Evolutionary conservation across 2,329 filamentous ascomycete genomes (phyloP).

Genomic region (Botrytis hyacinthi): DNA sequence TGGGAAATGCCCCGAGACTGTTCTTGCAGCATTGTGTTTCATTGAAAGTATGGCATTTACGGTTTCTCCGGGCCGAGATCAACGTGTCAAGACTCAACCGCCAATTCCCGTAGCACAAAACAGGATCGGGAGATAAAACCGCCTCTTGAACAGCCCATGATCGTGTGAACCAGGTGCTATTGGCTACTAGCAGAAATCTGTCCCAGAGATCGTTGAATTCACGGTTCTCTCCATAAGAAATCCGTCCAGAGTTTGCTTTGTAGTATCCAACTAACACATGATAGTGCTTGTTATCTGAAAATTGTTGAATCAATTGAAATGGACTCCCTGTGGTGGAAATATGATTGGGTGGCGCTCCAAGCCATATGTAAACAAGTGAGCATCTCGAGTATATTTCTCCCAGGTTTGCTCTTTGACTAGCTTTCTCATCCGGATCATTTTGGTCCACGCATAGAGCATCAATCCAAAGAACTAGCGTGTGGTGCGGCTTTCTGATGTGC

Average conservation of each 20-base stretch:
- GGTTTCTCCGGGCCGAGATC: background rate
- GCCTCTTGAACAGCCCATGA: background rate
- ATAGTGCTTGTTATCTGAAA: background rate
- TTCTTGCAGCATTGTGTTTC: background rate
- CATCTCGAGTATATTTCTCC: background rate
- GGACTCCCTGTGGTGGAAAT: background rate
- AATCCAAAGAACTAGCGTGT: background rate
- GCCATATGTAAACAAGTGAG: background rate
- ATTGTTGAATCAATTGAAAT: background rate
- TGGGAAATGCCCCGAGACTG: background rate
- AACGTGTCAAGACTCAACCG: background rate
- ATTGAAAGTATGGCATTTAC: background rate
- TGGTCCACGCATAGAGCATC: background rate
- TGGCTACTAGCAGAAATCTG: background rate
- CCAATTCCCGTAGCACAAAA: background rate
- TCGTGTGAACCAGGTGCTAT: background rate
- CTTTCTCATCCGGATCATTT: background rate
- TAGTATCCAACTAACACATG: background rate
- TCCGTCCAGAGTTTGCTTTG: background rate
- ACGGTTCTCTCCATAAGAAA: background rate
- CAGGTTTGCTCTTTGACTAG: background rate
- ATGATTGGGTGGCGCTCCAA: background rate
- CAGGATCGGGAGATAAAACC: background rate
- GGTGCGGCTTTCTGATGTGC: background rate
- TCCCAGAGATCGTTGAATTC: background rate